A percentile compares a stretch with the other conserved stretches of the same genome.
phyloP scores from a whole-genome alignment of 805 yeast species.

The Ascoidea rubescens region DNA sequence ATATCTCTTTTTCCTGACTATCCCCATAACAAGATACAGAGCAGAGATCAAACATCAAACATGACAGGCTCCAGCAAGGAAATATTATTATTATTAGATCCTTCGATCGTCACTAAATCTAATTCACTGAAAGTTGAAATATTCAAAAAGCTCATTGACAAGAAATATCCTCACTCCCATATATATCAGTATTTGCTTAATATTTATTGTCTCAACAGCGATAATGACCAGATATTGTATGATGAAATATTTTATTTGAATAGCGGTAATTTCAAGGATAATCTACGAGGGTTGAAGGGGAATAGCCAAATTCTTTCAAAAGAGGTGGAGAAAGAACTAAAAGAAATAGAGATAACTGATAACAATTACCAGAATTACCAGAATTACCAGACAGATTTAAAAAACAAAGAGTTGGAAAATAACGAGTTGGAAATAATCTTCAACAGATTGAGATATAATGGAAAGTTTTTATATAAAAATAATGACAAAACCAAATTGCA shows the following conservation, averaged over 20 bases:
- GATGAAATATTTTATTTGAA: neutral
- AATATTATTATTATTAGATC: slow-evolving; percentile 7
- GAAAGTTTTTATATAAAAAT: slow-evolving; percentile 1
- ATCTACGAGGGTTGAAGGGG: neutral
- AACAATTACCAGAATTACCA: neutral
- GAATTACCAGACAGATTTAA: neutral
- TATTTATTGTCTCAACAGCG: slow-evolving; percentile 2
- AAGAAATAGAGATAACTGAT: neutral
- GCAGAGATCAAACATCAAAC: neutral
- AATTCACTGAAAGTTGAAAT: slow-evolving; percentile 8
- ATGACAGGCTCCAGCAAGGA: slow-evolving; percentile 2
- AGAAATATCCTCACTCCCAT: neutral
- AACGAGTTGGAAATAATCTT: slow-evolving; percentile 2
- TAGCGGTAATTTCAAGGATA: slow-evolving; percentile 3
- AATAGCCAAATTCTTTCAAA: neutral
- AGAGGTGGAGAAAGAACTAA: neutral
- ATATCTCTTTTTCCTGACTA: neutral
- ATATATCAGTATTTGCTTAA: slow-evolving; percentile 9
- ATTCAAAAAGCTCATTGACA: slow-evolving; percentile 5
- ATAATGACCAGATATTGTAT: slow-evolving; percentile 2
- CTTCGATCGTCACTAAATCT: slow-evolving; percentile 7
- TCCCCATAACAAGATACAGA: neutral
- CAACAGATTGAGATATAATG: slow-evolving; percentile 2
- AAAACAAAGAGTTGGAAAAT: slow-evolving; percentile 1
- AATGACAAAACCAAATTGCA: slow-evolving; percentile 1